Evolutionary conservation across 192 early-diverging fungal genomes (phyloP).

Genomic region (Kappamyces sp.): DNA sequence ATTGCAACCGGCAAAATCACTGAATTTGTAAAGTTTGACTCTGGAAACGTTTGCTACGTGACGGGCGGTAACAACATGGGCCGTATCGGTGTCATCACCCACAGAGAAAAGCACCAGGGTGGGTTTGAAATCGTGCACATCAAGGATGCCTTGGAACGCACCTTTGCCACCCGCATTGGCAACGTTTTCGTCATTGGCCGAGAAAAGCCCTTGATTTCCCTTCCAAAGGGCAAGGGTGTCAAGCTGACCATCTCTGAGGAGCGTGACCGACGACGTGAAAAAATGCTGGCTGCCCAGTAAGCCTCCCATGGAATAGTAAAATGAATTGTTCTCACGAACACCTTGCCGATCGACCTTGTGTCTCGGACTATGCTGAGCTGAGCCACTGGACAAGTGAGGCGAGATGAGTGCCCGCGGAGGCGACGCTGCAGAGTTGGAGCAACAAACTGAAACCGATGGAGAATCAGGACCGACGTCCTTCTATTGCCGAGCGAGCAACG

Average conservation of each 20-base stretch:
- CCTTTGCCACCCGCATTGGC: conserved; percentile 94
- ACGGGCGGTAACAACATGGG: conserved; percentile 99
- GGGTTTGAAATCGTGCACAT: conserved; percentile 99
- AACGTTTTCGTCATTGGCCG: conserved; percentile 88
- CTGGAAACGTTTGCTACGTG: conserved; percentile 92
- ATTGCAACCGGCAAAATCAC: conserved; percentile 87
- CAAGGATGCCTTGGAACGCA: conserved; percentile 91
- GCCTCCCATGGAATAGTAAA: neutral
- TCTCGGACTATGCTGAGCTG: too few relatives aligned
- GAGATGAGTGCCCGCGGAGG: too few relatives aligned
- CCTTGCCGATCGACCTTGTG: too few relatives aligned
- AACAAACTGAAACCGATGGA: too few relatives aligned
- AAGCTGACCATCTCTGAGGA: conserved; percentile 98
- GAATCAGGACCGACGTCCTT: neutral
- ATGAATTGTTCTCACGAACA: too few relatives aligned
- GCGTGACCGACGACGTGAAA: conserved; percentile 84
- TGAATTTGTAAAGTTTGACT: conserved; percentile 95
- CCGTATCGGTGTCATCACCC: conserved; percentile 91
- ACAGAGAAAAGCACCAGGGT: conserved; percentile 94
- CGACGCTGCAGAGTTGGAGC: too few relatives aligned
- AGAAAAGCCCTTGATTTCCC: conserved; percentile 90
- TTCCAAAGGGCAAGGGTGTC: conserved; percentile 99
- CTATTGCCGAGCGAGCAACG: conserved; percentile 13
- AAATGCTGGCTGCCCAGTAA: conserved; percentile 27
- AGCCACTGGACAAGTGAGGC: too few relatives aligned